Percentiles rank a stretch among this genome's conserved stretches.
phyloP scores from a whole-genome alignment of 2,329 filamentous ascomycete genomes.

The Zalaria obscura region DNA sequence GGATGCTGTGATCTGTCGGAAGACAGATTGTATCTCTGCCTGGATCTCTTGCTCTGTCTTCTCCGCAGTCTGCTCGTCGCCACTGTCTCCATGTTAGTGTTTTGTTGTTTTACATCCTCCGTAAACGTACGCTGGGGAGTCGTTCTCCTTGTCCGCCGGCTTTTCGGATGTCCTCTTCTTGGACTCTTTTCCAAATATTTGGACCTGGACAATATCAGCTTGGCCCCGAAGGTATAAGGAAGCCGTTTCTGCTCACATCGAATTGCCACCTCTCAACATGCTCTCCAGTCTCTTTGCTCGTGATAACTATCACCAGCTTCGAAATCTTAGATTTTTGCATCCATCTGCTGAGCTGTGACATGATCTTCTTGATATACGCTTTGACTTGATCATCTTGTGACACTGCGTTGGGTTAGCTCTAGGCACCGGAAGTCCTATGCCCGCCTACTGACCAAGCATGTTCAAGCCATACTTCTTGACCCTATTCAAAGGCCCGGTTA shows the following conservation, averaged over 20 bases:
- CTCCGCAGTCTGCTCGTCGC: slow-evolving; percentile 47
- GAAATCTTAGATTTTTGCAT: slow-evolving; percentile 96
- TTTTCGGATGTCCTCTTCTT: slow-evolving; percentile 22
- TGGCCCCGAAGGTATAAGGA: neutral
- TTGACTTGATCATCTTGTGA: slow-evolving; percentile 96
- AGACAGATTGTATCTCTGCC: slow-evolving; percentile 87
- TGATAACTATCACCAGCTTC: slow-evolving; percentile 92
- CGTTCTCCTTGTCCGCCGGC: slow-evolving; percentile 56
- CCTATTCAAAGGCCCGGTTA: slow-evolving; percentile 20
- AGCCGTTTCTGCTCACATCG: slow-evolving; percentile 46
- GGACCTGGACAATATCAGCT: slow-evolving; percentile 33
- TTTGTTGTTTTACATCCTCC: slow-evolving; percentile 3
- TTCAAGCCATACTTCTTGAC: slow-evolving; percentile 99
- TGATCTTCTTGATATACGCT: slow-evolving; percentile 98
- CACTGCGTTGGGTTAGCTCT: slow-evolving; percentile 34
- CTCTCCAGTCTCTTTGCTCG: slow-evolving; percentile 91
- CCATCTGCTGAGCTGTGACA: slow-evolving; percentile 94
- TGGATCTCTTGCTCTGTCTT: slow-evolving; percentile 94
- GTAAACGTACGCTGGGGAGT: slow-evolving; percentile 34
- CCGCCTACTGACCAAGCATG: slow-evolving; percentile 55
- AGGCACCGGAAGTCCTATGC: no score
- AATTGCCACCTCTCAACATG: slow-evolving; percentile 98
- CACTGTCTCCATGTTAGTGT: slow-evolving; percentile 15
- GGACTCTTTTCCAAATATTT: slow-evolving; percentile 40
- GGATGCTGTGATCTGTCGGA: slow-evolving; percentile 93